These are phyloP conservation scores for Chamaecyparis obtusa DNA, from an alignment of 75 land plant genomes.

Conservation along the genomic window DNA sequence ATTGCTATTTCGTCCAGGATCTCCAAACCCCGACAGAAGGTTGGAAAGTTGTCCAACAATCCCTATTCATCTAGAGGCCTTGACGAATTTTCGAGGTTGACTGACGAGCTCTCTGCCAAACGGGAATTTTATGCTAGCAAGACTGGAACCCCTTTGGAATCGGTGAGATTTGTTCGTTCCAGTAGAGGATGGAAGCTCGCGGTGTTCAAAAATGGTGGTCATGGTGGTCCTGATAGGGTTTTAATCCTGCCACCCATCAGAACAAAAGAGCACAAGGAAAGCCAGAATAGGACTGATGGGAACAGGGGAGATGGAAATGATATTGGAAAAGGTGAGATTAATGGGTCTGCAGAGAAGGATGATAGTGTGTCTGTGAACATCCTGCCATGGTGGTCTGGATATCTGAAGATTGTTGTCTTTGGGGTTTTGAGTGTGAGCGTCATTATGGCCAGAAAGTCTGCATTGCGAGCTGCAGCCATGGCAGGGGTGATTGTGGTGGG, in stretches of 20 bases:
- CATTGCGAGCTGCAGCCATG: neutral
- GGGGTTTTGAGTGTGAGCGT: neutral
- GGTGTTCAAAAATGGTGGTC: neutral
- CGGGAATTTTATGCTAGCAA: neutral
- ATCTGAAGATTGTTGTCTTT: neutral
- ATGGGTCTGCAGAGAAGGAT: neutral
- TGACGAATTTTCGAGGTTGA: conserved; percentile 2
- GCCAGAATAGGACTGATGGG: no score
- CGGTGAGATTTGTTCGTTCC: neutral
- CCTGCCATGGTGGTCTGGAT: neutral
- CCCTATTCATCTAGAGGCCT: conserved; percentile 11
- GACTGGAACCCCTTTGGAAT: neutral
- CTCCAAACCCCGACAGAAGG: neutral
- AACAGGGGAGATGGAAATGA: no score
- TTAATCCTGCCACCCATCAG: neutral
- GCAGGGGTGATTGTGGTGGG: neutral
- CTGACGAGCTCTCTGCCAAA: neutral
- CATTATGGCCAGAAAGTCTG: neutral
- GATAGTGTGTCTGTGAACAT: neutral
- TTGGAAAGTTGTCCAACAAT: neutral
- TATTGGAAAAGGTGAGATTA: no score
- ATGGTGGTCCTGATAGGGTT: neutral
- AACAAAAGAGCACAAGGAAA: neutral
- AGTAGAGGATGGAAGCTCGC: conserved; percentile 8
- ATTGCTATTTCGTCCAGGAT: neutral